phyloP scores from a whole-genome alignment of 441 rosid species.

The Codiaeum variegatum region DNA sequence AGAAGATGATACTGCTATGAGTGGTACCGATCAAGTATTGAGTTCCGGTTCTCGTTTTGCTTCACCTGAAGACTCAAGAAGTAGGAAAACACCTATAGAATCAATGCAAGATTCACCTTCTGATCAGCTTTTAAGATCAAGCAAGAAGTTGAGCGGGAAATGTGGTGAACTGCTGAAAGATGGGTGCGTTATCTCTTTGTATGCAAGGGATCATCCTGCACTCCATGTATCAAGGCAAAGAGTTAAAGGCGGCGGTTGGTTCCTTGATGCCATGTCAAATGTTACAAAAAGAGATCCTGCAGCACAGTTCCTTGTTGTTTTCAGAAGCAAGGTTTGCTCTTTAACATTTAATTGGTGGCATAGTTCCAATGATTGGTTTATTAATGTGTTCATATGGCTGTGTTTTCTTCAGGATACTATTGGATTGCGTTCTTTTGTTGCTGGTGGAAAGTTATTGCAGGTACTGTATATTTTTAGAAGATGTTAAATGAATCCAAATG shows the following conservation, averaged over 20 bases:
- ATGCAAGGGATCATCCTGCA: constrained; percentile 63
- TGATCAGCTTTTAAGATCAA: constrained; percentile 45
- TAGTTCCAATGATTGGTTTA: constrained; percentile 7
- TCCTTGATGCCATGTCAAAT: constrained; percentile 76
- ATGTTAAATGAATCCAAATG: no score
- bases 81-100: constrained; percentile 76
- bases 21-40: constrained; percentile 76
- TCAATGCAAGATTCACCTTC: constrained; percentile 48
- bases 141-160: constrained; percentile 49
- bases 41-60: constrained; percentile 81
- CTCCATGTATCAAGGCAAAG: constrained; percentile 92
- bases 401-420: constrained; percentile 63
- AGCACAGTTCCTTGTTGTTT: constrained; percentile 86
- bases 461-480: constrained; percentile 31
- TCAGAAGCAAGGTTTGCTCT: constrained; percentile 77
- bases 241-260: constrained; percentile 96
- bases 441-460: constrained; percentile 98
- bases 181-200: constrained; percentile 80
- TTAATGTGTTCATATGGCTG: constrained; percentile 18
- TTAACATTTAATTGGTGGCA: neutral
- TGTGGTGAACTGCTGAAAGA: constrained; percentile 70
- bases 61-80: constrained; percentile 79
- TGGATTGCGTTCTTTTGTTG: constrained; percentile 95
- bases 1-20: constrained; percentile 80
- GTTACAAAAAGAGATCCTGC: constrained; percentile 97